Percentiles rank a stretch among this genome's conserved stretches.
These are phyloP conservation scores for Berberis thunbergii DNA, from an alignment of 164 flowering plant species.

Conservation along the genomic window DNA sequence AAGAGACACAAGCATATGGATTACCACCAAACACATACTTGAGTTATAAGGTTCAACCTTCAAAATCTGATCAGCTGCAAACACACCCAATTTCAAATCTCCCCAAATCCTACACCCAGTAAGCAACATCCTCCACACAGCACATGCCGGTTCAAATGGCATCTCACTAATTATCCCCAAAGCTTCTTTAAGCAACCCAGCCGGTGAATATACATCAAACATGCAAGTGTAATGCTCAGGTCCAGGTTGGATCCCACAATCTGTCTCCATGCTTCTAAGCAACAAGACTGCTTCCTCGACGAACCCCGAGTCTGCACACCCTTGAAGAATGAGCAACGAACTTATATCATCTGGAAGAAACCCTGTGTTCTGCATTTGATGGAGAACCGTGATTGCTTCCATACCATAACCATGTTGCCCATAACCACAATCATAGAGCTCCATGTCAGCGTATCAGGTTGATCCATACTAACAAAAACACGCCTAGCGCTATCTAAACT, in stretches of 20 bases:
- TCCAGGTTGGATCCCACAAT: constrained; percentile 13
- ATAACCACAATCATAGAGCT: constrained; percentile 19
- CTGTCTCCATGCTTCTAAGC: constrained; percentile 14
- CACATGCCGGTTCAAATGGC: constrained; percentile 14
- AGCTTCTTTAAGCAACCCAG: constrained; percentile 21
- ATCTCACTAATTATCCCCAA: constrained; percentile 9
- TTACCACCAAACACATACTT: constrained; percentile 16
- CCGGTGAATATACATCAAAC: constrained; percentile 18
- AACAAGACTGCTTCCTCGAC: constrained; percentile 16
- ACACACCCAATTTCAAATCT: constrained; percentile 16
- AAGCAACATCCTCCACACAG: constrained; percentile 25
- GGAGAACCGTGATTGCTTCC: constrained; percentile 13
- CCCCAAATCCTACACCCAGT: constrained; percentile 26
- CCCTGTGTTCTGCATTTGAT: constrained; percentile 22
- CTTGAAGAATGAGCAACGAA: constrained; percentile 22
- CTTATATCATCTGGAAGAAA: constrained; percentile 23
- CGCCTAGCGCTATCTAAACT: constrained; percentile 12
- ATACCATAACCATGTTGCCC: constrained; percentile 17
- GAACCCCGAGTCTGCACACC: constrained; percentile 23
- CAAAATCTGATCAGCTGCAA: constrained; percentile 16
- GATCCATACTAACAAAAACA: constrained; percentile 7
- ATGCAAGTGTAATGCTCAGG: constrained; percentile 21
- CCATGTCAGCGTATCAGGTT: constrained; percentile 15
- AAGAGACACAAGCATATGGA: constrained; percentile 18
- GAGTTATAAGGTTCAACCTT: constrained; percentile 21